Percentiles rank a stretch among this genome's conserved stretches.
Conservation (phyloP, 2,329 filamentous ascomycete species). For the Aspergillus carbonarius region DNA sequence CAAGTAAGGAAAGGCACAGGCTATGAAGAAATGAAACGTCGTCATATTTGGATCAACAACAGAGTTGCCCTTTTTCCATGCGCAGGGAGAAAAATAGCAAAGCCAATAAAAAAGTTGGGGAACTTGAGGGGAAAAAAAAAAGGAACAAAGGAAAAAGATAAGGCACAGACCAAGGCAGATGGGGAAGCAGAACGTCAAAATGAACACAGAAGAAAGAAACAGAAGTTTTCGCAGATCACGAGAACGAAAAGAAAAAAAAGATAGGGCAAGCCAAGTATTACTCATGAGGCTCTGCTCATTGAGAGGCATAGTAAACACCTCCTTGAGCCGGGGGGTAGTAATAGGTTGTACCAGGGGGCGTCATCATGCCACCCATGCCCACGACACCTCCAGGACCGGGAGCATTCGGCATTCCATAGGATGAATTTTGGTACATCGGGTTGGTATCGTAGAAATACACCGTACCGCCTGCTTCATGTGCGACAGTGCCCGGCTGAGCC, state of each 20-base stretch:
- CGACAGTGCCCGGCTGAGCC: slow-evolving; percentile 59
- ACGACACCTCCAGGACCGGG: slow-evolving; percentile 56
- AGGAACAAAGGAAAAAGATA: slow-evolving; percentile 23
- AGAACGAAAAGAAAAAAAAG: background rate
- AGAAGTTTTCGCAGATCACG: slow-evolving; percentile 2
- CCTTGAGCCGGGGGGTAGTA: slow-evolving; percentile 59
- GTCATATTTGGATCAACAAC: slow-evolving; percentile 24
- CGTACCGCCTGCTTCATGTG: slow-evolving; percentile 92
- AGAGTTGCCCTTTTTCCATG: slow-evolving; percentile 1
- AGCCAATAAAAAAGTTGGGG: background rate
- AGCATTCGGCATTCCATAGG: slow-evolving; percentile 51
- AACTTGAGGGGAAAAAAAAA: slow-evolving; percentile 21
- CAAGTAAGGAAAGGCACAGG: slow-evolving; percentile 8
- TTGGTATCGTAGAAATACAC: slow-evolving; percentile 89
- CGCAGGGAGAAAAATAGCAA: slow-evolving; percentile 20
- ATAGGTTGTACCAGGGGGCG: slow-evolving; percentile 54
- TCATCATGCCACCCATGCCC: slow-evolving; percentile 79
- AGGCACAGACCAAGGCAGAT: slow-evolving; percentile 15
- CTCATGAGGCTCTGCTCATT: slow-evolving; percentile 19
- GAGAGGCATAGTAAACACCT: slow-evolving; percentile 59
- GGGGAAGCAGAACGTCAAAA: slow-evolving; percentile 12
- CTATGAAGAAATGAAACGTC: slow-evolving; percentile 13
- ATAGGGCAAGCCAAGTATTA: background rate
- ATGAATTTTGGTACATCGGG: slow-evolving; percentile 59
- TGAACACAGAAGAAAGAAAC: slow-evolving; percentile 10